A percentile compares a stretch with the other conserved stretches of the same genome.
Conservation (phyloP, 257 asterid genomes). For the Solanum habrochaites region DNA sequence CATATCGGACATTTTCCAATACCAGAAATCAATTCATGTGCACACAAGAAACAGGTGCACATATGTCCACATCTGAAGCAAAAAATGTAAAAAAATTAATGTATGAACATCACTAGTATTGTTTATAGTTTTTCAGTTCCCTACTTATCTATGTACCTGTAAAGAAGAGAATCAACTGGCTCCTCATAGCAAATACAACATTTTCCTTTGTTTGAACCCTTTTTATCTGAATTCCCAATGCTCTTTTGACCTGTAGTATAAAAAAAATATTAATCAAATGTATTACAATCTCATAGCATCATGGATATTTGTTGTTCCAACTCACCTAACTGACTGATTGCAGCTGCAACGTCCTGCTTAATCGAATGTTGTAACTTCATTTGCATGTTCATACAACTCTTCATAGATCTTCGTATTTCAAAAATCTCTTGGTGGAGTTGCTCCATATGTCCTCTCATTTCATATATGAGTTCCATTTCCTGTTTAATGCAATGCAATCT, state of each 20-base stretch:
- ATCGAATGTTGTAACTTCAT: constrained; percentile 42
- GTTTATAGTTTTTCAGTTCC: background rate
- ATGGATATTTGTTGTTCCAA: background rate
- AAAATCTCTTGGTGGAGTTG: constrained; percentile 64
- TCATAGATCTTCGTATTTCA: constrained; percentile 52
- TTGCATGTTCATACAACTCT: constrained; percentile 63
- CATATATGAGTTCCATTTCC: constrained; percentile 74
- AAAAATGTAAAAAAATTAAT: background rate
- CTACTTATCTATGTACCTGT: constrained; percentile 35
- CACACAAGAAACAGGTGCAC: constrained; percentile 80
- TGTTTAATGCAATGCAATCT: constrained; percentile 7
- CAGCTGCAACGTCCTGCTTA: constrained; percentile 33
- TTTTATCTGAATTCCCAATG: constrained; percentile 6
- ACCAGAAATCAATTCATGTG: constrained; percentile 48
- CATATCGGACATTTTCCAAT: constrained; percentile 73
- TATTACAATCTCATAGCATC: background rate
- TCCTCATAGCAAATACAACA: constrained; percentile 52
- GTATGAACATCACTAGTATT: background rate
- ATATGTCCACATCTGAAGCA: constrained; percentile 79
- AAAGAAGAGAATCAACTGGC: constrained; percentile 56
- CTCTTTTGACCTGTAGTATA: constrained; percentile 27
- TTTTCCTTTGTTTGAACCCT: constrained; percentile 18
- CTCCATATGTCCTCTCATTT: constrained; percentile 75
- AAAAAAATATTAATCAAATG: background rate
- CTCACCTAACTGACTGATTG: constrained; percentile 41